Evolutionary conservation across 768 basidiomycete species (phyloP).

Genomic region (Boletus patriciae): DNA sequence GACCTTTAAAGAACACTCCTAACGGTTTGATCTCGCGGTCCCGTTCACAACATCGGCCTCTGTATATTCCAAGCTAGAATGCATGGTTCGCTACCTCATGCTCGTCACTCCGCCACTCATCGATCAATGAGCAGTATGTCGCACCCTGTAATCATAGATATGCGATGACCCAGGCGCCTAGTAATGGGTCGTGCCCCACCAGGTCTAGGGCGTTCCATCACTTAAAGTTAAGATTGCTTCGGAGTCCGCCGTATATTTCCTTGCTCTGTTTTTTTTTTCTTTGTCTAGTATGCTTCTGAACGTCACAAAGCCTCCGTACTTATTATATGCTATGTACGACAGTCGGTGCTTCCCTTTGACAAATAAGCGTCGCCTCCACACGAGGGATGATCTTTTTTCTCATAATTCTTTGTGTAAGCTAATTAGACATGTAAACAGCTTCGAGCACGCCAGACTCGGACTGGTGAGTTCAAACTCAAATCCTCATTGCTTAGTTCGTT

Average conservation of each 20-base stretch:
- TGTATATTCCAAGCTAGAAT: not conserved
- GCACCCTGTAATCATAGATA: not conserved
- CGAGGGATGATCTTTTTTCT: slow-evolving; percentile 1
- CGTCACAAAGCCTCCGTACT: slow-evolving; percentile 1
- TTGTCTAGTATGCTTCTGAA: slow-evolving; percentile 18
- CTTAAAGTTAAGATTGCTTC: slow-evolving; percentile 1
- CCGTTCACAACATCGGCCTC: not conserved
- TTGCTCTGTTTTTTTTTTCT: not conserved
- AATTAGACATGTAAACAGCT: not conserved
- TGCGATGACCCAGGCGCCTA: not conserved
- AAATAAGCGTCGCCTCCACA: slow-evolving; percentile 22
- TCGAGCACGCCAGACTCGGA: not conserved
- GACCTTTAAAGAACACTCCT: not conserved
- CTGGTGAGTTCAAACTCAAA: slow-evolving; percentile 6
- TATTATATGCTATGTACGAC: not conserved
- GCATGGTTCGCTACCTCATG: not conserved
- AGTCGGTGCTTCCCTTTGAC: not conserved
- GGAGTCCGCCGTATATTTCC: slow-evolving; percentile 4
- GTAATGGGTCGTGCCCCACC: not conserved
- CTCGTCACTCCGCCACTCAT: not conserved
- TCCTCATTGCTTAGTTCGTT: not conserved
- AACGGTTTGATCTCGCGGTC: not conserved
- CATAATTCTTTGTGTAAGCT: not conserved
- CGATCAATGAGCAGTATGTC: not conserved
- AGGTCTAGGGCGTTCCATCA: not conserved